phyloP scores from a whole-genome alignment of 192 early-diverging fungal species.

The Coemansia sp. region DNA sequence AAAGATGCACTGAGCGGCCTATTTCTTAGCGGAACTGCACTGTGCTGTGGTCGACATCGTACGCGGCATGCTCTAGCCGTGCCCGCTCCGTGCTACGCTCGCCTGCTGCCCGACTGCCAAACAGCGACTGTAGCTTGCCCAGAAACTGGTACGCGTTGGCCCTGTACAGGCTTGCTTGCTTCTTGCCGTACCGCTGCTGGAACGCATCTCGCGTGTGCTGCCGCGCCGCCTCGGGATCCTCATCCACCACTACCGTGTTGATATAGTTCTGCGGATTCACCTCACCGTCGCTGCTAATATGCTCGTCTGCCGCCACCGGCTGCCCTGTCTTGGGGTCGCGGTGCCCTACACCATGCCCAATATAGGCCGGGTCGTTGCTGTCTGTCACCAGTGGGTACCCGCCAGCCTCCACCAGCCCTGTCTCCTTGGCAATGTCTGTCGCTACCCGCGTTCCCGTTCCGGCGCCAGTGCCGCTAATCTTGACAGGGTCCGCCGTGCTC shows the following conservation, averaged over 20 bases:
- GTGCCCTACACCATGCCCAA: conserved; percentile 41
- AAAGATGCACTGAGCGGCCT: background rate
- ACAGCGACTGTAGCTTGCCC: conserved; percentile 22
- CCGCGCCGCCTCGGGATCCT: conserved; percentile 23
- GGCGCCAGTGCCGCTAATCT: conserved; percentile 35
- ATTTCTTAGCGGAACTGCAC: conserved; percentile 32
- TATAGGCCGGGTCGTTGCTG: conserved; percentile 40
- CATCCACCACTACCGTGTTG: conserved; percentile 9
- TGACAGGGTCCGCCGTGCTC: conserved; percentile 10
- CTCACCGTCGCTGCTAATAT: conserved; percentile 38
- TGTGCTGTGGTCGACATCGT: conserved; percentile 40
- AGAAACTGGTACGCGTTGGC: conserved; percentile 24
- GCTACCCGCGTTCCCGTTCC: conserved; percentile 38
- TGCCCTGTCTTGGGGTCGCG: conserved; percentile 46
- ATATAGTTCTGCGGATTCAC: conserved; percentile 47
- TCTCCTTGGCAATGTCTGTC: conserved; percentile 38
- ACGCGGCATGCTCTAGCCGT: conserved; percentile 32
- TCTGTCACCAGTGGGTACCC: conserved; percentile 38
- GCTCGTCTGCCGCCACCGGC: conserved; percentile 27
- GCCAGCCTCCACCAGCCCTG: conserved; percentile 28
- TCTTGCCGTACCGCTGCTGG: conserved; percentile 21
- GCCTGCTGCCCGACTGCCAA: conserved; percentile 15
- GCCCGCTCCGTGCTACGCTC: conserved; percentile 30
- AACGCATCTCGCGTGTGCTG: conserved; percentile 33
- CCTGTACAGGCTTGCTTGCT: conserved; percentile 35